Conservation (phyloP, 2,329 filamentous ascomycete species). For the Drechslerella stenobrocha region DNA sequence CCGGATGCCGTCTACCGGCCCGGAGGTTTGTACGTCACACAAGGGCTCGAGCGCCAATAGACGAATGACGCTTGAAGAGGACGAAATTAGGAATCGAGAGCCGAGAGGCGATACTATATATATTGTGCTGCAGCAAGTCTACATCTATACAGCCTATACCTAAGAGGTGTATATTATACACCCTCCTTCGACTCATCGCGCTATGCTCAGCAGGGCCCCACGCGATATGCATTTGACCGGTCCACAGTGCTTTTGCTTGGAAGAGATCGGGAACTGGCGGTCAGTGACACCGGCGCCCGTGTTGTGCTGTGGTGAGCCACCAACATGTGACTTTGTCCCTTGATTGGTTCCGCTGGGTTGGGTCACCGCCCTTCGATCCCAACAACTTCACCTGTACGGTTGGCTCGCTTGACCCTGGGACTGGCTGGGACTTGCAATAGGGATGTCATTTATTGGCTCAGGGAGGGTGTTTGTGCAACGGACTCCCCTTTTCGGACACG, state of each 20-base stretch:
- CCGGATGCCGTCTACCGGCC: too few relatives aligned
- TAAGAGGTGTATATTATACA: background rate
- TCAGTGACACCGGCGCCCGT: constrained; percentile 24
- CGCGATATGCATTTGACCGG: background rate
- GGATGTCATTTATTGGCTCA: too few relatives aligned
- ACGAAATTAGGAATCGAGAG: constrained; percentile 2
- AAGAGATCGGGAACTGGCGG: constrained; percentile 2
- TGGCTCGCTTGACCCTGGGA: too few relatives aligned
- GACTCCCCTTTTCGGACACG: too few relatives aligned
- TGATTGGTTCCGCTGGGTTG: constrained; percentile 11
- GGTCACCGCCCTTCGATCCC: constrained; percentile 3
- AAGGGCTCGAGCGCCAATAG: background rate
- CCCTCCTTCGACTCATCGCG: background rate
- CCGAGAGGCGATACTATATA: background rate
- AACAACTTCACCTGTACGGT: too few relatives aligned
- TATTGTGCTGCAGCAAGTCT: background rate
- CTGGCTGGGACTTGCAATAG: too few relatives aligned
- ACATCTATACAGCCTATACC: background rate
- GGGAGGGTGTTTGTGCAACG: too few relatives aligned
- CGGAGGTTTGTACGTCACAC: background rate
- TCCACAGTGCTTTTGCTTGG: background rate
- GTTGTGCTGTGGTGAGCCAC: constrained; percentile 17
- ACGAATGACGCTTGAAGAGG: background rate
- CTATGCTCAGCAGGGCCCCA: background rate
- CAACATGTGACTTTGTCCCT: constrained; percentile 36